Evolutionary conservation across 352 stramenopile genomes (phyloP), one percentile per base, ranked within the genome.

Genomic region (Phytophthora vignae): DNA sequence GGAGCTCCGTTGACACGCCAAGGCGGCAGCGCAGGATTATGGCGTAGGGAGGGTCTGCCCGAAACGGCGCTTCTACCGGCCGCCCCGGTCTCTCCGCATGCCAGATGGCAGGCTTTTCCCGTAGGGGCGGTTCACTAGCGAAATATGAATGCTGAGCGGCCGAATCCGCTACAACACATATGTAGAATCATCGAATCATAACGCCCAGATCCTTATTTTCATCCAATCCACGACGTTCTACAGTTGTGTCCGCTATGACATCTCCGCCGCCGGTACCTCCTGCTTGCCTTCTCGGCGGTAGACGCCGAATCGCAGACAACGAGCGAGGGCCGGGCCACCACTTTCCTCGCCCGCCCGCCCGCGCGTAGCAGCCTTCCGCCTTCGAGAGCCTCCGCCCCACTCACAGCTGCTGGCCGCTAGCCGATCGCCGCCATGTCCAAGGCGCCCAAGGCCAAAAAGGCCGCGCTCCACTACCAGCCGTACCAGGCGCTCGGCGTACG

Each of bases 391-490:
- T n/a, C 12, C 38, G 38, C 38, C 25, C 38, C 38, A n/a, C 4
- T 33, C 29, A 29, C 25, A 29, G 29, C 29, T n/a, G 38, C 38
- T 44, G 38, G 12, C 38, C 38, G 38, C 12, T 42, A n/a, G 9
- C 57, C 56, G 8, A 29, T 25, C 48, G 27, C 8, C 15, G 49
- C 64, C n/a, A 95, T 95, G 87, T 92, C 84, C 55, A 95, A 95
- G 66, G 87, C 85, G 14, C 87, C 87, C 36, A 95, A 95, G 71
- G 71, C 82, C 53, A 91, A 91, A 71, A 93, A 90, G 66, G 64
- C 64, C 54, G 78, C 90, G 71, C 77, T 91, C 42, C 87, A 93
- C 62, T 95, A 93, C 76, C 85, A 93, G 78, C 87, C 87, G 11
- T 95, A 95, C 78, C 87, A 95, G 77, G 71, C 79, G 17, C 50